Percentiles rank a stretch among this genome's conserved stretches.
Conservation (phyloP, 1,284 basidiomycete genomes). For the Polyporus tsugae region DNA sequence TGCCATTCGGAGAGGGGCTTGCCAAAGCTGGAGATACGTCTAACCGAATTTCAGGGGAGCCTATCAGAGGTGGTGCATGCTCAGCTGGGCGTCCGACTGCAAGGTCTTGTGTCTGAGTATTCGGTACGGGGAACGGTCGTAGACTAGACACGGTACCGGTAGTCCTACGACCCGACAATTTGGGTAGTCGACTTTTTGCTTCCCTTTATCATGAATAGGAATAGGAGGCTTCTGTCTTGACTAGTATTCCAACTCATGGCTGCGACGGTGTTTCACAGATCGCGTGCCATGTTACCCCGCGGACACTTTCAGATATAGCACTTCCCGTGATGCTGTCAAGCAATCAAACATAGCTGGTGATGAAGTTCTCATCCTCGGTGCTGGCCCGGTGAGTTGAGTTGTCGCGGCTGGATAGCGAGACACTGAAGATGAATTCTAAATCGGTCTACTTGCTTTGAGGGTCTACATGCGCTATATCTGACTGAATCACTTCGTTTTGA, state of each 20-base stretch:
- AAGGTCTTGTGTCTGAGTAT: background rate
- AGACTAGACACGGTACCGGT: too few species aligned
- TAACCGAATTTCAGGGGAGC: background rate
- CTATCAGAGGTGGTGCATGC: background rate
- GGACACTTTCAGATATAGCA: background rate
- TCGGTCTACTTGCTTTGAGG: slow-evolving; percentile 22
- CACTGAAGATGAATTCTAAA: slow-evolving; percentile 8
- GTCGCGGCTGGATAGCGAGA: background rate
- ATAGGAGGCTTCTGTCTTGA: background rate
- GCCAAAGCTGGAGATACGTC: background rate
- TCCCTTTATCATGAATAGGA: too few species aligned
- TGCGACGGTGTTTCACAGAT: background rate
- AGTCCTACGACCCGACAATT: too few species aligned
- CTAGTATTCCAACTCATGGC: background rate
- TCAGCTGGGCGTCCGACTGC: background rate
- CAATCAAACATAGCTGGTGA: slow-evolving; percentile 38
- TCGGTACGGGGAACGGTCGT: background rate
- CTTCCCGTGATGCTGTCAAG: slow-evolving; percentile 42
- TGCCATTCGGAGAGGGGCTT: background rate
- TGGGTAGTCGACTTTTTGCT: too few species aligned
- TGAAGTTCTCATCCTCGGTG: slow-evolving; percentile 43
- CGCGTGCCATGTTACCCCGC: background rate
- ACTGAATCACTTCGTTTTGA: background rate
- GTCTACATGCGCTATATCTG: background rate
- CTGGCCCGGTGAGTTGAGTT: slow-evolving; percentile 39